Conservation (phyloP, 139 green algal species). For the Nannochloris sp. region DNA sequence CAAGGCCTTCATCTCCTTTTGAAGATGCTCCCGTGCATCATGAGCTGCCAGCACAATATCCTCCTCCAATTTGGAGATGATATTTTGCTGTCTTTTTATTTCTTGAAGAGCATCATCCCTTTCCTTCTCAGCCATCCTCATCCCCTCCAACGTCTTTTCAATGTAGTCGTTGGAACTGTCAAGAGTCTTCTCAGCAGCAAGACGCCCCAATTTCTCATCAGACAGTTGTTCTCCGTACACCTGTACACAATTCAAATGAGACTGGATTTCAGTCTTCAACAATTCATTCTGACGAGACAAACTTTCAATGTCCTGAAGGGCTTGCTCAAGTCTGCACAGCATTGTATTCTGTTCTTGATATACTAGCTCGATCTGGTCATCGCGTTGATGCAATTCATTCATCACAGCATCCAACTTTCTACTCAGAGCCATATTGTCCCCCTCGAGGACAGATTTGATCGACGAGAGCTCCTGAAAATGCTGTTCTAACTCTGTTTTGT, state of each 20-base stretch:
- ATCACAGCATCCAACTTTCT: background rate
- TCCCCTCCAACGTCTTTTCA: background rate
- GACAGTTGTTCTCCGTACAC: background rate
- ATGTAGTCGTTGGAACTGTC: conserved; percentile 4
- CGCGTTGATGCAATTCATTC: background rate
- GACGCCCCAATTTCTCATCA: conserved; percentile 5
- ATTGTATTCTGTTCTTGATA: conserved; percentile 7
- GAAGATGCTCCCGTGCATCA: conserved; percentile 24
- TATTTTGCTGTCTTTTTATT: background rate
- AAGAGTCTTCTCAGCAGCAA: conserved; percentile 14
- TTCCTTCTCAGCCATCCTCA: conserved; percentile 1
- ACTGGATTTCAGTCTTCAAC: background rate
- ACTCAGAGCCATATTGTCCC: no score
- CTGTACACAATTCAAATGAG: background rate
- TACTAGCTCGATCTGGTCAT: background rate
- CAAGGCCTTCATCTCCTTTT: conserved; percentile 24
- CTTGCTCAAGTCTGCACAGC: background rate
- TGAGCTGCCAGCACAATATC: conserved; percentile 14
- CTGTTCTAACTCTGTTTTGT: no score
- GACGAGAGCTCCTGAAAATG: no score
- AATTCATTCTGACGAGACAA: conserved; percentile 2
- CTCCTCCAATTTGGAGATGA: background rate
- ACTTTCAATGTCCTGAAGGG: background rate
- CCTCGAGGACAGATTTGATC: no score
- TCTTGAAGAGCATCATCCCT: background rate